A percentile compares a stretch with the other conserved stretches of the same genome.
Conservation (phyloP, 2,329 filamentous ascomycete species). For the Phoma sp. region DNA sequence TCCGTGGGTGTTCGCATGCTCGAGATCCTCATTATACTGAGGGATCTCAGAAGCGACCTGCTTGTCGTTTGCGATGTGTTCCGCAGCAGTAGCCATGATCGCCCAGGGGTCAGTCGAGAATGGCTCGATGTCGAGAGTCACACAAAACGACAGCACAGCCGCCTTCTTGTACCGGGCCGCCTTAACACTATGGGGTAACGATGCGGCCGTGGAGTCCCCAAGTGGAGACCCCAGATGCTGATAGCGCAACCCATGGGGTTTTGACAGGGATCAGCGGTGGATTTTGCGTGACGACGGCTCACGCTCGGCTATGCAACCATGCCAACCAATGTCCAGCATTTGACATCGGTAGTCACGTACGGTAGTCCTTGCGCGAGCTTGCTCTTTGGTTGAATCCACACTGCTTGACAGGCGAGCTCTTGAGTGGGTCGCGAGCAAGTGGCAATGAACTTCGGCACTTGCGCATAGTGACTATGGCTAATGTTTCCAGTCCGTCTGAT, state of each 20-base stretch:
- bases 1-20: constrained; percentile 34
- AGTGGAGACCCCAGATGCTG: constrained; percentile 28
- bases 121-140: constrained; percentile 1
- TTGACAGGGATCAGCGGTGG: constrained; percentile 13
- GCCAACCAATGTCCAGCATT: constrained; percentile 2
- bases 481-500: not conserved
- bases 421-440: constrained; percentile 6
- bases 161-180: constrained; percentile 19
- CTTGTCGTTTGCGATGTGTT: constrained; percentile 6
- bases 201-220: constrained; percentile 6
- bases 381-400: constrained; percentile 12
- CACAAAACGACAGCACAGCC: not conserved
- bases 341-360: constrained; percentile 18
- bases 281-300: constrained; percentile 15
- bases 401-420: constrained; percentile 7
- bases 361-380: constrained; percentile 3
- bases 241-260: constrained; percentile 18
- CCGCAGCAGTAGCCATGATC: constrained; percentile 11
- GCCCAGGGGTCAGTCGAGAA: constrained; percentile 3
- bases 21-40: constrained; percentile 29
- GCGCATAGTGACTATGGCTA: not conserved
- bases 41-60: constrained; percentile 4
- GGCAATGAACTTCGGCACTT: constrained; percentile 13
- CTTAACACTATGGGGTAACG: constrained; percentile 10
- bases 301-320: constrained; percentile 14